These are phyloP conservation scores for Tagetes patula DNA, from an alignment of 129 eudicot genomes.

Conservation along the genomic window DNA sequence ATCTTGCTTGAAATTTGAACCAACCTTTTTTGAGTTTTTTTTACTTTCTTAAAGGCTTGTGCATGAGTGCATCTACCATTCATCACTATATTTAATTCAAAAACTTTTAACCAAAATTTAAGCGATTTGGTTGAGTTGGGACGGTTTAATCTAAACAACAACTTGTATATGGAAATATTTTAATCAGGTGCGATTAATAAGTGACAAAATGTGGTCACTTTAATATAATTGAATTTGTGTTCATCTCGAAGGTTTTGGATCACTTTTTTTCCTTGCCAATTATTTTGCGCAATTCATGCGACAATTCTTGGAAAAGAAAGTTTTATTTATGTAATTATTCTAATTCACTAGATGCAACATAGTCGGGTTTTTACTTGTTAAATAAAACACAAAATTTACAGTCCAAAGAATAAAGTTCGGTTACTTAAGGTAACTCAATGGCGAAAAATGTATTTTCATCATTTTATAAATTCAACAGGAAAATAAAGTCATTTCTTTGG, in stretches of 20 bases:
- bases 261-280: conserved; percentile 11
- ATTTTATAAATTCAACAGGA: too few species aligned
- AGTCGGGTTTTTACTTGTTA: too few species aligned
- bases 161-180: conserved; percentile 14
- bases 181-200: conserved; percentile 20
- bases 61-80: too few species aligned
- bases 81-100: background rate
- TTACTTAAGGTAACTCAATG: too few species aligned
- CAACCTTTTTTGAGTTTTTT: too few species aligned
- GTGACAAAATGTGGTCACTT: conserved; percentile 27
- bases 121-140: background rate
- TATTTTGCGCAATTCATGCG: conserved; percentile 25
- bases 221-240: conserved; percentile 12
- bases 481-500: too few species aligned
- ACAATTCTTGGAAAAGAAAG: background rate
- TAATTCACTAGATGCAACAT: too few species aligned
- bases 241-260: conserved; percentile 10
- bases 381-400: too few species aligned
- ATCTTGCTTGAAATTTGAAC: too few species aligned
- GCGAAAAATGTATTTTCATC: too few species aligned
- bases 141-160: background rate
- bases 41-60: too few species aligned
- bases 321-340: background rate
- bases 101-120: background rate
- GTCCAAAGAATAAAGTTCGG: too few species aligned